Conservation (phyloP, 768 basidiomycete species). For the Mycena olivaceomarginata region DNA sequence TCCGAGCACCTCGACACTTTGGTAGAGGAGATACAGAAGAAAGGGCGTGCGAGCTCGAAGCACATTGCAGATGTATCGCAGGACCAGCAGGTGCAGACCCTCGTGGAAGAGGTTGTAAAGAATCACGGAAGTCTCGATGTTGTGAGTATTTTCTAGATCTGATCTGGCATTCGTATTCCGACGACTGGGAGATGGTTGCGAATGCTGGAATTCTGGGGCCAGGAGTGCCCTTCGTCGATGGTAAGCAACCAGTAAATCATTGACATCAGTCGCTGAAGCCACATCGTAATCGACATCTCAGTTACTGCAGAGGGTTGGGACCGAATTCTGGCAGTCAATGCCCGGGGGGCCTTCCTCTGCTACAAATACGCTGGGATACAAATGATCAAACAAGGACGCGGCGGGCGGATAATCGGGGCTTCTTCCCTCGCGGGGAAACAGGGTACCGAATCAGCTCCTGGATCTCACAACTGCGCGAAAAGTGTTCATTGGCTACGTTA, state of each 20-base stretch:
- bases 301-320: conserved; percentile 47
- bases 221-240: neutral
- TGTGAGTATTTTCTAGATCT: conserved; percentile 43
- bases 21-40: conserved; percentile 32
- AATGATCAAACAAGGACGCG: conserved; percentile 57
- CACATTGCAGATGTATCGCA: conserved; percentile 44
- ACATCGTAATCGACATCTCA: neutral
- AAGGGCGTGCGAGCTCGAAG: conserved; percentile 23
- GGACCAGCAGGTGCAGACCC: conserved; percentile 47
- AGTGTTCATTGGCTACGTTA: no score
- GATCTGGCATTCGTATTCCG: neutral
- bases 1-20: conserved; percentile 42
- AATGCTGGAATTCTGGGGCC: conserved; percentile 51
- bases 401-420: conserved; percentile 63
- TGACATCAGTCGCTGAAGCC: neutral
- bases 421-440: conserved; percentile 59
- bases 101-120: conserved; percentile 47
- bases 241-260: conserved; percentile 15
- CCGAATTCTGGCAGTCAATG: conserved; percentile 50
- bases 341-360: conserved; percentile 55
- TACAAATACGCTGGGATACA: conserved; percentile 59
- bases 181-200: conserved; percentile 53
- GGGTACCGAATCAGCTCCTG: conserved; percentile 49
- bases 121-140: conserved; percentile 54
- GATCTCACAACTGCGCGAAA: no score